Evolutionary conservation across 768 basidiomycete species (phyloP).

Genomic region (Naganishia vishniacii): DNA sequence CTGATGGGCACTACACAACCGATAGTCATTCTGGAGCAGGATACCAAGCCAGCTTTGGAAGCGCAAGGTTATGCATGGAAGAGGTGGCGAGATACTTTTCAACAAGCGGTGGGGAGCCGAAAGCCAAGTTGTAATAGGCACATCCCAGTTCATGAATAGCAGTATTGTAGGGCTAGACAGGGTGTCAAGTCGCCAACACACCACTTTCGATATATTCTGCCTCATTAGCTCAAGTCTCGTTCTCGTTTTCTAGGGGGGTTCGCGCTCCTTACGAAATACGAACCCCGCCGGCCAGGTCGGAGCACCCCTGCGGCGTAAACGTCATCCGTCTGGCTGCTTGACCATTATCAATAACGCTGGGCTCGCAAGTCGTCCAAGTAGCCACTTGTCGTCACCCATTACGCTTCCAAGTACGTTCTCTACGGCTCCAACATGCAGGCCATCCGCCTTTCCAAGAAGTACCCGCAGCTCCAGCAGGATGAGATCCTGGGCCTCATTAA

Average conservation of each 20-base stretch:
- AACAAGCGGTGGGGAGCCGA: too few relatives aligned
- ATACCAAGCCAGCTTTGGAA: constrained; percentile 23
- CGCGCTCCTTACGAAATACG: neutral
- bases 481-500: constrained; percentile 92
- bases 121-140: constrained; percentile 2
- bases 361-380: neutral
- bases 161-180: too few relatives aligned
- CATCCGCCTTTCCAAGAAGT: constrained; percentile 81
- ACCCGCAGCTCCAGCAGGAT: constrained; percentile 81
- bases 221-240: too few relatives aligned
- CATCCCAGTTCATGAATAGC: too few relatives aligned
- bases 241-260: too few relatives aligned
- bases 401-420: neutral
- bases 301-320: neutral
- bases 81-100: constrained; percentile 4
- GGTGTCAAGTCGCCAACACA: too few relatives aligned
- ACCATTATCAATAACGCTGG: neutral
- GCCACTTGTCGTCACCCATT: too few relatives aligned
- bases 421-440: constrained; percentile 41
- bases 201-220: too few relatives aligned
- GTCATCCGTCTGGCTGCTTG: constrained; percentile 3
- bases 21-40: constrained; percentile 18
- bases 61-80: constrained; percentile 20
- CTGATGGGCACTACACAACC: neutral
- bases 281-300: neutral